Conservation (phyloP, 805 yeast species). For the Candida railenensis region DNA sequence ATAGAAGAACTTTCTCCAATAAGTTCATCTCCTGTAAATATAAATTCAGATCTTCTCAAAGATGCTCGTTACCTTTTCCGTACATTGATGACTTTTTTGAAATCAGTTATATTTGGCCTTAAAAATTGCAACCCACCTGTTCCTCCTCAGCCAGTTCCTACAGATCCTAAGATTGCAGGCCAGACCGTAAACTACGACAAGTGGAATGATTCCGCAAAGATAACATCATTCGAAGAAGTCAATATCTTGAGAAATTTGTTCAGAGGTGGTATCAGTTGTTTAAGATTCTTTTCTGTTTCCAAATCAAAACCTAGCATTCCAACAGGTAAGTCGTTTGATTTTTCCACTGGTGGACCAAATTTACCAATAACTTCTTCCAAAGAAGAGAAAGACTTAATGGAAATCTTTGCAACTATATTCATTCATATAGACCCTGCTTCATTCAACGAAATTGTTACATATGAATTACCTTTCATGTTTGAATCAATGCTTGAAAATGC, state of each 20-base stretch:
- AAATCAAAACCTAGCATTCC: conserved; percentile 42
- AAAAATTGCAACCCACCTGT: conserved; percentile 84
- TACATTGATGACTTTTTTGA: conserved; percentile 84
- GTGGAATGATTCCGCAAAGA: conserved; percentile 87
- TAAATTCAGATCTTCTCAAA: conserved; percentile 66
- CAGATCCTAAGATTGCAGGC: conserved; percentile 46
- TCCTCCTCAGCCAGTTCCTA: conserved; percentile 42
- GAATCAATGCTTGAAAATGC: conserved; percentile 79
- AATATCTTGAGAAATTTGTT: conserved; percentile 72
- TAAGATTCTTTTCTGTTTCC: conserved; percentile 66
- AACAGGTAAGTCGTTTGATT: conserved; percentile 40
- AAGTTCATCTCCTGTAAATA: conserved; percentile 47
- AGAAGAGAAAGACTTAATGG: conserved; percentile 95
- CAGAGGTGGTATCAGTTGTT: conserved; percentile 80
- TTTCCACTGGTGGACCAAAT: conserved; percentile 76
- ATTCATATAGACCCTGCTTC: conserved; percentile 94
- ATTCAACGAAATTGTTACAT: conserved; percentile 85
- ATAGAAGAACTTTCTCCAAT: conserved; percentile 54
- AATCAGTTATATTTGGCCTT: conserved; percentile 85
- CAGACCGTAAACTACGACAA: conserved; percentile 42
- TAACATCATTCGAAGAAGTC: conserved; percentile 82
- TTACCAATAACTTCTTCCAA: conserved; percentile 84
- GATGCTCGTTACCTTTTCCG: conserved; percentile 88
- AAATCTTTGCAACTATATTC: conserved; percentile 88
- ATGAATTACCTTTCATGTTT: conserved; percentile 76